A percentile compares a stretch with the other conserved stretches of the same genome.
Evolutionary conservation across 2,329 filamentous ascomycete species (phyloP).

Genomic region (Apiospora arundinis): DNA sequence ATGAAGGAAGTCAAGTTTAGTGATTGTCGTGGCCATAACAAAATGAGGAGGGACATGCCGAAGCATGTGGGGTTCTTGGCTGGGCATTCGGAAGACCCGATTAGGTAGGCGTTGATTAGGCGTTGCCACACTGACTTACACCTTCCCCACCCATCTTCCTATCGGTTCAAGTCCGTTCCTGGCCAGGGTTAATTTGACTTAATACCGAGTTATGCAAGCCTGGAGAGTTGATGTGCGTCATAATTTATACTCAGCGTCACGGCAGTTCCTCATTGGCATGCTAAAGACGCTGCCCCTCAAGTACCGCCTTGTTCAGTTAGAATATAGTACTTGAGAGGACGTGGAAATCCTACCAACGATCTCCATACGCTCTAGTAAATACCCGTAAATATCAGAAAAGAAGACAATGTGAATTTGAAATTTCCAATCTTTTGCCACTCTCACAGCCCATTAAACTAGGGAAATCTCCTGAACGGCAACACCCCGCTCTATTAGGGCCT

Average conservation of each 20-base stretch:
- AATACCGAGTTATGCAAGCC: too few species aligned
- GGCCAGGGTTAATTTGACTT: neutral
- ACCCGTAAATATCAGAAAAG: too few species aligned
- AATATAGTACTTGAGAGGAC: too few species aligned
- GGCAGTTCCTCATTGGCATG: too few species aligned
- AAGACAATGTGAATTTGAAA: too few species aligned
- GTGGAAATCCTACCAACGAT: too few species aligned
- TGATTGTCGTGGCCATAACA: too few species aligned
- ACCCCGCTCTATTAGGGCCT: neutral
- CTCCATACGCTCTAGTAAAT: too few species aligned
- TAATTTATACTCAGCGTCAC: too few species aligned
- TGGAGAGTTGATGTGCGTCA: too few species aligned
- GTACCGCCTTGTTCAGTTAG: too few species aligned
- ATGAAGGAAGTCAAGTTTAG: neutral
- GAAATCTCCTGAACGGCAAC: neutral
- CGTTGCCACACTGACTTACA: neutral
- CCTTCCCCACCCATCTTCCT: neutral
- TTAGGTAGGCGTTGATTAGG: conserved; percentile 3
- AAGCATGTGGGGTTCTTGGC: neutral
- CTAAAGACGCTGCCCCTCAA: too few species aligned
- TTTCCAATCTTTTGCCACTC: neutral
- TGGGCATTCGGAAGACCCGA: neutral
- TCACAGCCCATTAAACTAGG: neutral
- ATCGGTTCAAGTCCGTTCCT: neutral
- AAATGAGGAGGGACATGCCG: conserved; percentile 5